Conservation (phyloP, 768 basidiomycete genomes). For the Podaxis sp. region DNA sequence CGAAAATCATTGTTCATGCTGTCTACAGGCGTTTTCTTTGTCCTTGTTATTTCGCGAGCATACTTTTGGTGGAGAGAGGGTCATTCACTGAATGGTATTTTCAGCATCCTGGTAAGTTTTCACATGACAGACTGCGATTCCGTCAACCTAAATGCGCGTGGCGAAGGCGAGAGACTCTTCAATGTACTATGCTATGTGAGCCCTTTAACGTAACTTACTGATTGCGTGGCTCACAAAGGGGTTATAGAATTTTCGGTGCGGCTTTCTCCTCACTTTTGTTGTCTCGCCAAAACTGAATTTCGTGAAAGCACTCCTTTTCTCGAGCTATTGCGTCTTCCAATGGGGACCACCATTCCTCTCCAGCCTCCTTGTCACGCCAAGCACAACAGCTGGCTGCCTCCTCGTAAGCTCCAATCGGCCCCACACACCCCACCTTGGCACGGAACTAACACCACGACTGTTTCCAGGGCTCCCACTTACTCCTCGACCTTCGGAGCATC, state of each 20-base stretch:
- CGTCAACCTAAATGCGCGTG: not conserved
- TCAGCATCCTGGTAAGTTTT: constrained; percentile 18
- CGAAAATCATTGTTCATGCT: not conserved
- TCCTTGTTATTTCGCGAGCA: constrained; percentile 21
- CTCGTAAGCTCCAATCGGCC: constrained; percentile 11
- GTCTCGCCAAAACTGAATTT: not conserved
- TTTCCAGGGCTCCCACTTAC: constrained; percentile 21
- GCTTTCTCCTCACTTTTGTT: not conserved
- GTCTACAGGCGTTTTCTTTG: constrained; percentile 19
- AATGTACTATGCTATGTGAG: too few relatives aligned
- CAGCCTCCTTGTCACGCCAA: constrained; percentile 26
- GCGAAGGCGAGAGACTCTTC: too few relatives aligned
- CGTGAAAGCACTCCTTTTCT: constrained; percentile 18
- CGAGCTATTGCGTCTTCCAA: constrained; percentile 22
- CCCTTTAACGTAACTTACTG: too few relatives aligned
- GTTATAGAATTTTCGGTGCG: too few relatives aligned
- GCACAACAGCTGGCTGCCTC: constrained; percentile 23
- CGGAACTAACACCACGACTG: not conserved
- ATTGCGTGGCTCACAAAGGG: too few relatives aligned
- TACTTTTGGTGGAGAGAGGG: constrained; percentile 23
- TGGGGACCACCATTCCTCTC: constrained; percentile 24
- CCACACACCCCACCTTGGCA: not conserved
- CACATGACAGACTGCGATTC: not conserved
- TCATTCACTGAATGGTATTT: constrained; percentile 18
- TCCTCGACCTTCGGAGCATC: constrained; percentile 21